phyloP scores from a whole-genome alignment of 441 rosid species.

The Pelargonium fulgidum region DNA sequence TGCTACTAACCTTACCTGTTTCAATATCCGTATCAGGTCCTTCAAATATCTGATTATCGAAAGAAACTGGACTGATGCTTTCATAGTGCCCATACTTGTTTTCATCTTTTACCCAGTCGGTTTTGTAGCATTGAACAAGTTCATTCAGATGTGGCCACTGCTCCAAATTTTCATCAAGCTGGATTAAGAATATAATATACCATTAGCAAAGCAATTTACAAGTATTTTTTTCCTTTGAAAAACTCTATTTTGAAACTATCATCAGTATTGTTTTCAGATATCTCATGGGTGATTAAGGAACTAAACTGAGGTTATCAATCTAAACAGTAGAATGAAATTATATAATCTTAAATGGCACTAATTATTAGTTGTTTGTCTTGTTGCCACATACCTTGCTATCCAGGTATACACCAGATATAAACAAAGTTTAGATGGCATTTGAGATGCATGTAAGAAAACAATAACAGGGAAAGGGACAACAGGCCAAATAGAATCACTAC shows the following conservation, averaged over 20 bases:
- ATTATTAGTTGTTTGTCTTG: conserved; percentile 4
- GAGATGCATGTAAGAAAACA: background rate
- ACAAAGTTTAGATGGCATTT: background rate
- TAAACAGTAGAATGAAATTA: background rate
- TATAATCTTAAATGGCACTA: background rate
- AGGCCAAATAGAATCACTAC: too few relatives aligned
- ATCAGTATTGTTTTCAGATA: background rate
- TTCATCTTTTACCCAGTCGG: conserved; percentile 95
- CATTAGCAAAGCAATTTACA: conserved; percentile 1
- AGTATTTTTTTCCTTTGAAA: background rate
- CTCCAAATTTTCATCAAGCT: conserved; percentile 88
- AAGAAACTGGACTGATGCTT: conserved; percentile 44
- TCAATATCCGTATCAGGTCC: conserved; percentile 94
- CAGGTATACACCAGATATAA: background rate
- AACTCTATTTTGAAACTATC: background rate
- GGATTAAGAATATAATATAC: conserved; percentile 15
- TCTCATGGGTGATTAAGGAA: background rate
- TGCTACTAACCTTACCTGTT: conserved; percentile 53
- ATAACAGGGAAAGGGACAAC: background rate
- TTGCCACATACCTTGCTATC: conserved; percentile 4
- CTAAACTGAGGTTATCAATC: conserved; percentile 1
- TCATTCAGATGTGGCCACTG: conserved; percentile 98
- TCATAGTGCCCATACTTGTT: conserved; percentile 91
- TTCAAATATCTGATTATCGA: conserved; percentile 89
- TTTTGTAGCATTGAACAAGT: conserved; percentile 71